Evolutionary conservation across 1,139 yeast species (phyloP), one percentile per base, ranked within the genome.

Genomic region (Geotrichum reessii): DNA sequence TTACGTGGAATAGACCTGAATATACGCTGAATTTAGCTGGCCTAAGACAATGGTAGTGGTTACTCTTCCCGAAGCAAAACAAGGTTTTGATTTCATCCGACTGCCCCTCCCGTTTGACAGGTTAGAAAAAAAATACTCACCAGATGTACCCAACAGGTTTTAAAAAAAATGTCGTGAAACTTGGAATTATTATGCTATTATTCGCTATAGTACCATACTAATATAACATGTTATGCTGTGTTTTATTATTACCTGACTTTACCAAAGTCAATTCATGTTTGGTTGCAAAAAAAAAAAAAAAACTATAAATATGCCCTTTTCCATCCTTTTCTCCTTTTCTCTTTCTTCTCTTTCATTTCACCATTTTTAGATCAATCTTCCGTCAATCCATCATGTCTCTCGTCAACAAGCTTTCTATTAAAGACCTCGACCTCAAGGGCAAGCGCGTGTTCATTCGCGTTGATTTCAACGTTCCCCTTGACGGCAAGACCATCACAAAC

Each of bases 371-470:
- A 21, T 44, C 56, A 50, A 24, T 24, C 37, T 27, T 28, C 52
- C 47, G 33, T 11, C n/a, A 33, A 40, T 37, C 17, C 52, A 68
- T 53, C 64, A 89, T 92, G 98, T 92, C 98, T 69, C 84, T 93
- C 74, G 85, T 96, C 61, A 87, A 81, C 76, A 92, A 92, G 79
- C 83, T 92, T 69, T 87, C 96, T 62, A 96, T 92, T 75, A 85
- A 86, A 74, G 98, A 92, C 78, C 81, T 93, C 69, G 83, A 84
- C 74, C 85, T 89, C 76, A 76, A 86, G 71, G 91, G 83, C 76
- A 91, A 91, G 82, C 84, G 96, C 73, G 98, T 92, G 72, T 90
- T 92, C 78, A 90, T 92, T 81, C 87, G 97, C 78, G 97, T 91
- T 65, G 80, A 92, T 78, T 92, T 92, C 85, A 92, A 93, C 78